Base-by-base conservation (phyloP, 768 basidiomycete genomes). In the Tylopilus sp. region DNA sequence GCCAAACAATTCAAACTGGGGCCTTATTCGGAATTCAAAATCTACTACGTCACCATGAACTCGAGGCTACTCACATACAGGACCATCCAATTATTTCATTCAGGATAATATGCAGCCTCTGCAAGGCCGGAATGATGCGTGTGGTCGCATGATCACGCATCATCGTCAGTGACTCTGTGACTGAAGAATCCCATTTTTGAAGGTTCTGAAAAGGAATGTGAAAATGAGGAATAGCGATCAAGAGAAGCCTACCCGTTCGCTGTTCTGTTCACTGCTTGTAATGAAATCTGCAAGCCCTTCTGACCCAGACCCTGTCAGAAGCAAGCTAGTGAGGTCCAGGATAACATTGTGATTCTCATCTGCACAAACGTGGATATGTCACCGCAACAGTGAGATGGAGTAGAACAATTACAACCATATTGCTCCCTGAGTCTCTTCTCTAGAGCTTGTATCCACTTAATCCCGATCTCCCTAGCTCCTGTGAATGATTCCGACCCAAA, bases 11-110 rank as follows among this genome's bases (percentile, higher is more conserved):
- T 67, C 58, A 62, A 78, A 88, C 54, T 74, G 75, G 26, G 83
- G 75, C 67, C 89, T 90, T 63, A 21, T 43, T 52, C 48, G 56
- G 55, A 33, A 38, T 55, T 51, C n/a, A 53, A 50, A 28, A 43
- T 22, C 40, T 33, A 35, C 51, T 23, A 44, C 49, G 46, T 48
- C 52, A 47, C 43, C 21, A 26, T 52, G 17, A 57, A 52, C 50
- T 50, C 26, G 33, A 55, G 47, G 41, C 58, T 71, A 68, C 75
- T 69, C 69, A 90, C 90, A 91, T 64, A 56, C 74, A 71, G 25
- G 86, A 78, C 88, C 90, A 93, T 40, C 88, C 91, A 57, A 79
- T 76, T 48, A 90, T 73, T 71, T 93, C 90, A 60, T 88, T 82
- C 57, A 93, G 61, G 13, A 92, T 73, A 39, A 93, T 72, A 62